Conservation (phyloP, 2,329 filamentous ascomycete species). For the Ascochyta koolunga region DNA sequence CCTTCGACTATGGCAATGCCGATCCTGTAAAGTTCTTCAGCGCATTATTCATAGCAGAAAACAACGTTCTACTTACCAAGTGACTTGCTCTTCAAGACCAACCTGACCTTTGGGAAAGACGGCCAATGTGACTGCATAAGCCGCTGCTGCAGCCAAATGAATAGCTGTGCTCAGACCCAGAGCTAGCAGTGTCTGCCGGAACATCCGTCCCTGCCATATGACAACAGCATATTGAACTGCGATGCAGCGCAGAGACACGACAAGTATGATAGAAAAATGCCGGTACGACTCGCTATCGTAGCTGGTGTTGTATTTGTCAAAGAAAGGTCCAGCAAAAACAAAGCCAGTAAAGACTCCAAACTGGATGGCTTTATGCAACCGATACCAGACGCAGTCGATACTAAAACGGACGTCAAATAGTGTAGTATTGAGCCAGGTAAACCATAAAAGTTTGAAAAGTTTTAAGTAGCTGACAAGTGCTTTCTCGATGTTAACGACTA, state of each 20-base stretch:
- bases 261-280: slow-evolving; percentile 25
- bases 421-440: slow-evolving; percentile 68
- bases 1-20: slow-evolving; percentile 28
- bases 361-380: slow-evolving; percentile 64
- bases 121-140: slow-evolving; percentile 22
- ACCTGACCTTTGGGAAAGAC: slow-evolving; percentile 19
- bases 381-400: slow-evolving; percentile 68
- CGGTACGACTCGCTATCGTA: slow-evolving; percentile 22
- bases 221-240: slow-evolving; percentile 30
- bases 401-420: slow-evolving; percentile 71
- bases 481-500: slow-evolving; percentile 7
- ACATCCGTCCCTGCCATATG: slow-evolving; percentile 29
- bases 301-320: slow-evolving; percentile 32
- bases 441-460: slow-evolving; percentile 66
- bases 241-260: slow-evolving; percentile 25
- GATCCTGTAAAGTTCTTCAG: slow-evolving; percentile 20
- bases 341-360: slow-evolving; percentile 70
- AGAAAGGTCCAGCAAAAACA: slow-evolving; percentile 61
- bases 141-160: slow-evolving; percentile 18
- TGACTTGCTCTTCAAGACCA: slow-evolving; percentile 23
- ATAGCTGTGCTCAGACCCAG: slow-evolving; percentile 25
- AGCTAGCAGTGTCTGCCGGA: slow-evolving; percentile 27
- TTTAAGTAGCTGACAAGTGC: slow-evolving; percentile 54
- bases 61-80: slow-evolving; percentile 15
- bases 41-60: neutral